Evolutionary conservation across 1,139 yeast genomes (phyloP).

Genomic region (Diutina neorugosa): DNA sequence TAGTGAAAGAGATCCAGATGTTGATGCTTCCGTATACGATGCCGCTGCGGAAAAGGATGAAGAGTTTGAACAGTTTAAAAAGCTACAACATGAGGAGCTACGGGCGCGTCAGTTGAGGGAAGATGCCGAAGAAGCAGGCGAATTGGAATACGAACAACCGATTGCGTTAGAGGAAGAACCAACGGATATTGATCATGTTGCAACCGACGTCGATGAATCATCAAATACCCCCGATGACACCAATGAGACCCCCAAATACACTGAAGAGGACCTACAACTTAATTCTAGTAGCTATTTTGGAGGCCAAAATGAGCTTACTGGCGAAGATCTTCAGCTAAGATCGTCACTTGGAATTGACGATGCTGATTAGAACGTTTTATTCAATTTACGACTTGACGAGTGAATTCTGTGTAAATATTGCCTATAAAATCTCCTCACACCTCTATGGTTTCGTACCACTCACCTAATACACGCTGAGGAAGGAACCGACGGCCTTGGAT

Average conservation of each 20-base stretch:
- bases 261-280: not conserved
- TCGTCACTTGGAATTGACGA: not conserved
- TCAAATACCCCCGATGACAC: not conserved
- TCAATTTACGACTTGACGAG: not conserved
- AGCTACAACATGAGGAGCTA: constrained; percentile 7
- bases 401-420: too few species aligned
- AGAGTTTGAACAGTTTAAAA: constrained; percentile 20
- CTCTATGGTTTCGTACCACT: not conserved
- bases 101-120: not conserved
- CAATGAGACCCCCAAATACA: not conserved
- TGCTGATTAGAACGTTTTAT: not conserved
- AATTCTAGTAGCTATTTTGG: not conserved
- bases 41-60: constrained; percentile 14
- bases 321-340: not conserved
- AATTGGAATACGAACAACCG: not conserved
- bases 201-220: not conserved
- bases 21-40: constrained; percentile 13
- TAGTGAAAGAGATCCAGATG: constrained; percentile 15
- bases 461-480: not conserved
- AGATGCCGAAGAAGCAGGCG: not conserved
- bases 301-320: not conserved
- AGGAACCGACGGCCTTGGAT: not conserved
- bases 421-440: not conserved
- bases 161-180: not conserved
- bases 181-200: not conserved